A percentile compares a stretch with the other conserved stretches of the same genome.
These are phyloP conservation scores for Halophytophthora polymorphica DNA, from an alignment of 352 stramenopile genomes.

Conservation along the genomic window DNA sequence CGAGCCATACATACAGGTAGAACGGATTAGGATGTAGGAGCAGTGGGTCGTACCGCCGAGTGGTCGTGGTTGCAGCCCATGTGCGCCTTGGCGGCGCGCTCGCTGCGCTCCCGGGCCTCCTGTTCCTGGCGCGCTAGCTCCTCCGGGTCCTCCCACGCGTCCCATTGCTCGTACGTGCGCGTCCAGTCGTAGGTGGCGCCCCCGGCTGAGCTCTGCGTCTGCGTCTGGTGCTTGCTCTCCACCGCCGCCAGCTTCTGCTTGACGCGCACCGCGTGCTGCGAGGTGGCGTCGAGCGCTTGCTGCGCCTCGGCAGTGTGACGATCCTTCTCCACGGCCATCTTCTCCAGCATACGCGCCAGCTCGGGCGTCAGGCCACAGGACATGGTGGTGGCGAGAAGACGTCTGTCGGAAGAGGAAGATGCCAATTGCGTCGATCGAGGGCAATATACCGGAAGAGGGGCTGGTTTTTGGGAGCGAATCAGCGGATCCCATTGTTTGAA, in stretches of 20 bases:
- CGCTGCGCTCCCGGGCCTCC: conserved; percentile 56
- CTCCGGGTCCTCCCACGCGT: conserved; percentile 76
- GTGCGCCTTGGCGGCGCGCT: conserved; percentile 41
- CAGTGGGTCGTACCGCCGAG: conserved; percentile 33
- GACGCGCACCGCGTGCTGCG: conserved; percentile 34
- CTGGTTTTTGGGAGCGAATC: too few relatives aligned
- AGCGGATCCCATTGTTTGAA: too few relatives aligned
- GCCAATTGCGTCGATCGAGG: too few relatives aligned
- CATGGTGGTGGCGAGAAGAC: too few relatives aligned
- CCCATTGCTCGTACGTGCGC: conserved; percentile 73
- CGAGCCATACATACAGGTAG: conserved; percentile 2
- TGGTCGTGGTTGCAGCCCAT: conserved; percentile 83
- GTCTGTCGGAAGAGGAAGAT: too few relatives aligned
- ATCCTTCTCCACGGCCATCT: conserved; percentile 65
- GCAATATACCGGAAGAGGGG: too few relatives aligned
- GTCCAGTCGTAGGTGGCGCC: conserved; percentile 66
- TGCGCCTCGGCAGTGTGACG: conserved; percentile 32
- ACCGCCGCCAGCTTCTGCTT: conserved; percentile 37
- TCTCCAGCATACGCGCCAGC: conserved; percentile 61
- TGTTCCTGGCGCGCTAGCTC: conserved; percentile 68
- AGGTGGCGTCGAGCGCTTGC: conserved; percentile 26
- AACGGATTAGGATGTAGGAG: too few relatives aligned
- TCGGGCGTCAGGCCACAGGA: conserved; percentile 66
- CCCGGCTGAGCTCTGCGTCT: conserved; percentile 4
- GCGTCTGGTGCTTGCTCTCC: conserved; percentile 12